A percentile compares a stretch with the other conserved stretches of the same genome.
phyloP scores from a whole-genome alignment of 2,329 filamentous ascomycete genomes.

The Leptodontidium sp. region DNA sequence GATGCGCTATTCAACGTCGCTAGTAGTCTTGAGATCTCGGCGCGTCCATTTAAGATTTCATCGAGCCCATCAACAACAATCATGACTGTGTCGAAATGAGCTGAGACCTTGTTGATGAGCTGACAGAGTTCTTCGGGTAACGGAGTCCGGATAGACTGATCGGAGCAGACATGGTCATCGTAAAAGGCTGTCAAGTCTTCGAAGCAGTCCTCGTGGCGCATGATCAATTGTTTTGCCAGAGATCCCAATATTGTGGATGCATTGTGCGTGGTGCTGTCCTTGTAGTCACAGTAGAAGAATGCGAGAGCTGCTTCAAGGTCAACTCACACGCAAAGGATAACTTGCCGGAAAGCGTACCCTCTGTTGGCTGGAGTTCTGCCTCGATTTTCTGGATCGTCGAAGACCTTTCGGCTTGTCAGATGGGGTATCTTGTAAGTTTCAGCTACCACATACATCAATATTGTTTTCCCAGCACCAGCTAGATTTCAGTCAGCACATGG shows the following conservation, averaged over 20 bases:
- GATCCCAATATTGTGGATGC: constrained; percentile 39
- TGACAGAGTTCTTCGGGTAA: constrained; percentile 24
- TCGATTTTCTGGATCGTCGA: not conserved
- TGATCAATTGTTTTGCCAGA: constrained; percentile 42
- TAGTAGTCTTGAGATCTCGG: not conserved
- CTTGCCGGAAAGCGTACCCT: not conserved
- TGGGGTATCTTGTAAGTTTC: not conserved
- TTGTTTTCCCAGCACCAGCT: constrained; percentile 35
- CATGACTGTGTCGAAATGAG: constrained; percentile 17
- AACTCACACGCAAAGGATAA: not conserved
- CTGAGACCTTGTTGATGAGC: constrained; percentile 28
- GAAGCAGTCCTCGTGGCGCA: constrained; percentile 39
- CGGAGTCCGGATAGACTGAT: not conserved
- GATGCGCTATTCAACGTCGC: not conserved
- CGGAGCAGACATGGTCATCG: not conserved
- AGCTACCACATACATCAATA: constrained; percentile 17
- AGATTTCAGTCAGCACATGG: not conserved
- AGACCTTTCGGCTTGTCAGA: not conserved
- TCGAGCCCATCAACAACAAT: constrained; percentile 26
- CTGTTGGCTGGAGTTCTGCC: not conserved
- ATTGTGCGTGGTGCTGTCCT: constrained; percentile 34
- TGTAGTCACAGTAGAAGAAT: constrained; percentile 47
- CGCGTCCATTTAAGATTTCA: not conserved
- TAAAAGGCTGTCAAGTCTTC: not conserved
- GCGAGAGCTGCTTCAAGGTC: constrained; percentile 28